Percentiles rank a stretch among this genome's conserved stretches.
These are phyloP conservation scores for Dryas drummondii DNA, from an alignment of 306 rosid genomes.

Conservation along the genomic window DNA sequence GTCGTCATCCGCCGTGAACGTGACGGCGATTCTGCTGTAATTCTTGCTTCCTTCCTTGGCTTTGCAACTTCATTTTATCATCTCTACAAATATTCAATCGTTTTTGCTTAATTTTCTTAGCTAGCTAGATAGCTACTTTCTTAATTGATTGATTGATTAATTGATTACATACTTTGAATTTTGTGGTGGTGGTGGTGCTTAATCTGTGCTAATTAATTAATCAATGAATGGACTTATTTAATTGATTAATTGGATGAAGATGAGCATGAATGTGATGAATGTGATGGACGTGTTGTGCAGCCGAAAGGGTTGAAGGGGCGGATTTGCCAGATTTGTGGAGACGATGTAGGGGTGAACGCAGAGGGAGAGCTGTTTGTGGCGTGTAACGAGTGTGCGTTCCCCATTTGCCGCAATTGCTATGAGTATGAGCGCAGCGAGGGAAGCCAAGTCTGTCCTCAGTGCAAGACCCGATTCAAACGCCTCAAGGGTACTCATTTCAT, in stretches of 20 bases:
- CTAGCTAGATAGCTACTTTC: too few species aligned
- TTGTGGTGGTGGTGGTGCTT: too few species aligned
- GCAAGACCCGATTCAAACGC: slow-evolving; percentile 71
- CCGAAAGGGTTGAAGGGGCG: slow-evolving; percentile 32
- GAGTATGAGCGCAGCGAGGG: slow-evolving; percentile 74
- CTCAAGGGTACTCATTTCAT: slow-evolving; percentile 40
- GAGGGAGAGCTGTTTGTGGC: slow-evolving; percentile 67
- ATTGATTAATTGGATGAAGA: too few species aligned
- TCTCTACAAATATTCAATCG: too few species aligned
- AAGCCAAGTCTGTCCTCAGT: slow-evolving; percentile 61
- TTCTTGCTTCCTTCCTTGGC: not conserved
- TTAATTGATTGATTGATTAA: too few species aligned
- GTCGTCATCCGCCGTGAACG: slow-evolving; percentile 53
- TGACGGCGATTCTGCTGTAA: slow-evolving; percentile 51
- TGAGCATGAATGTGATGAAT: too few species aligned
- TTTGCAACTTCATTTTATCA: too few species aligned
- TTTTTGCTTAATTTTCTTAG: too few species aligned
- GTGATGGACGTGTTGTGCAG: slow-evolving; percentile 21
- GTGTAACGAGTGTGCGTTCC: slow-evolving; percentile 79
- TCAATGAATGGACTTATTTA: too few species aligned
- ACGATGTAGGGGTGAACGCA: slow-evolving; percentile 40
- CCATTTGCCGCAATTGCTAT: slow-evolving; percentile 65
- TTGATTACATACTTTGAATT: too few species aligned
- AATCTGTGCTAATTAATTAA: too few species aligned
- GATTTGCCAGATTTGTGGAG: slow-evolving; percentile 63